Evolutionary conservation across 257 asterid species (phyloP).

Genomic region (Fraxinus quadrangulata): DNA sequence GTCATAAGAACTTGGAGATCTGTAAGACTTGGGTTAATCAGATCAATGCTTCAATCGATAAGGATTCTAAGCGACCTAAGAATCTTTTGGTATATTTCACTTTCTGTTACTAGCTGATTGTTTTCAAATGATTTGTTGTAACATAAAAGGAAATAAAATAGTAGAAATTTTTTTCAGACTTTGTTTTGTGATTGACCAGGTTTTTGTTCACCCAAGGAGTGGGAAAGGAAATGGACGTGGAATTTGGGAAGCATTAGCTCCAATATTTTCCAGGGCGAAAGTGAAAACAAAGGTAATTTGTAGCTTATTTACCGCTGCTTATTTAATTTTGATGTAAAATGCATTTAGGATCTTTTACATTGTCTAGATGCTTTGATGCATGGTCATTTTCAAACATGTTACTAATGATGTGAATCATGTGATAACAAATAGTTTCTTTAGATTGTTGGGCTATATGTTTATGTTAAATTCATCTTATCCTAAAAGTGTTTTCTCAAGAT

Average conservation of each 20-base stretch:
- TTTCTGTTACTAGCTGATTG: constrained; percentile 7
- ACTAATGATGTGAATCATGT: background rate
- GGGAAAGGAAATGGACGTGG: constrained; percentile 85
- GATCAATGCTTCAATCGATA: constrained; percentile 45
- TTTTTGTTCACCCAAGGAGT: constrained; percentile 88
- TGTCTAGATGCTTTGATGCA: background rate
- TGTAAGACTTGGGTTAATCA: constrained; percentile 72
- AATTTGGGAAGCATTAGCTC: constrained; percentile 86
- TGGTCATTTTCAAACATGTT: background rate
- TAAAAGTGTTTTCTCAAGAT: background rate
- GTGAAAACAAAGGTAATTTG: constrained; percentile 75
- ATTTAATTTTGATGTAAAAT: constrained; percentile 6
- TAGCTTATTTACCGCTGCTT: constrained; percentile 12
- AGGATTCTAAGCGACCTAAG: constrained; percentile 67
- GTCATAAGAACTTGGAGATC: constrained; percentile 62
- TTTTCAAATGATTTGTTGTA: constrained; percentile 4
- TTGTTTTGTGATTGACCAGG: constrained; percentile 58
- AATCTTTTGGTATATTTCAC: constrained; percentile 73
- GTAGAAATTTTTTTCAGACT: constrained; percentile 20
- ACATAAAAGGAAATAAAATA: constrained; percentile 28
- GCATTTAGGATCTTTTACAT: constrained; percentile 15
- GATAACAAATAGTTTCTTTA: background rate
- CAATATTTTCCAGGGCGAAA: constrained; percentile 77
- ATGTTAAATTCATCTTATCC: background rate
- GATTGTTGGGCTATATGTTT: background rate